A percentile compares a stretch with the other conserved stretches of the same genome.
Evolutionary conservation across 2,329 filamentous ascomycete species (phyloP).

Genomic region (Exophiala mesophila): DNA sequence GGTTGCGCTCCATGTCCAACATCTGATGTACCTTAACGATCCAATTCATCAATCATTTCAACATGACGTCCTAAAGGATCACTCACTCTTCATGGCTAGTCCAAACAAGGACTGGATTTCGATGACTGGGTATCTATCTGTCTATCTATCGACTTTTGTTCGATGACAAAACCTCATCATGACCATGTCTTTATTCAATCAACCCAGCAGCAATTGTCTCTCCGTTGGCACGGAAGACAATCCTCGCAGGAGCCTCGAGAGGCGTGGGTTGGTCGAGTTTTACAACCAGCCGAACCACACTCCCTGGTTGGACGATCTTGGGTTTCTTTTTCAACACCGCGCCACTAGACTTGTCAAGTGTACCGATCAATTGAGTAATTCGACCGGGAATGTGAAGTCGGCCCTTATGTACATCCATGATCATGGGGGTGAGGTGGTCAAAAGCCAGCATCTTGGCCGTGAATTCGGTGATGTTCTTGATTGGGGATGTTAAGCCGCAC

Average conservation of each 20-base stretch:
- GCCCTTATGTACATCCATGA: constrained; percentile 82
- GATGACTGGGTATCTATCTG: no score
- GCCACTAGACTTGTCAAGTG: constrained; percentile 74
- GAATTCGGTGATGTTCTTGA: constrained; percentile 67
- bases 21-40: no score
- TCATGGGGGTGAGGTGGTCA: constrained; percentile 82
- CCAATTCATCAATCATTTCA: no score
- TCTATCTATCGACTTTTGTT: no score
- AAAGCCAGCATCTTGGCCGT: constrained; percentile 83
- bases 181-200: constrained; percentile 58
- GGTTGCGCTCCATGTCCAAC: no score
- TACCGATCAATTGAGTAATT: constrained; percentile 66
- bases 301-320: constrained; percentile 73
- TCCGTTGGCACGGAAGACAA: constrained; percentile 75
- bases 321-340: constrained; percentile 76
- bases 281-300: constrained; percentile 70
- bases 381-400: constrained; percentile 72
- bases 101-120: no score
- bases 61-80: no score
- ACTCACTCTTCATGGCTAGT: no score
- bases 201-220: constrained; percentile 84
- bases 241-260: constrained; percentile 70
- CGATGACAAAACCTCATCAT: no score
- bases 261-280: constrained; percentile 70
- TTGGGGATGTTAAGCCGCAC: constrained; percentile 64